phyloP scores from a whole-genome alignment of 1,284 basidiomycete species.

The Moniliella sp. region DNA sequence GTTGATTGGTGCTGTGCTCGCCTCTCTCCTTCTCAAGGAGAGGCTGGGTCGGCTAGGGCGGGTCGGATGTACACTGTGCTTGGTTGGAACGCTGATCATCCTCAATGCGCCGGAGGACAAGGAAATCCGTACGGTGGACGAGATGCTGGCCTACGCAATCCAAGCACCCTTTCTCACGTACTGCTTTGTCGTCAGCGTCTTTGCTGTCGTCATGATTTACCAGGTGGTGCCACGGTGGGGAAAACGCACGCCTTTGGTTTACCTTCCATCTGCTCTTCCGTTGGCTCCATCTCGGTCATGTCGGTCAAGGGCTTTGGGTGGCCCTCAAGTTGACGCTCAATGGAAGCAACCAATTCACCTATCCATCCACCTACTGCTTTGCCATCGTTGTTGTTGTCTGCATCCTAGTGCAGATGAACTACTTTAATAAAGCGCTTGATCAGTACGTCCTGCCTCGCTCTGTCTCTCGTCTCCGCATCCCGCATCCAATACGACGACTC shows the following conservation, averaged over 20 bases:
- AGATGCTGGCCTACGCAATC: constrained; percentile 69
- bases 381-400: constrained; percentile 60
- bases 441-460: constrained; percentile 49
- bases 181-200: constrained; percentile 59
- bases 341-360: constrained; percentile 84
- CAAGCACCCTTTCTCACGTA: constrained; percentile 57
- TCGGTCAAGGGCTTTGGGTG: constrained; percentile 88
- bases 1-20: constrained; percentile 57
- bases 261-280: constrained; percentile 79
- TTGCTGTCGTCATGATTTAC: constrained; percentile 60
- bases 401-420: constrained; percentile 91
- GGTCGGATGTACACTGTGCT: constrained; percentile 71
- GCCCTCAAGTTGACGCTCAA: constrained; percentile 81
- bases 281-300: constrained; percentile 68
- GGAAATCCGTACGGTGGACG: constrained; percentile 74
- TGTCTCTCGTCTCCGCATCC: neutral
- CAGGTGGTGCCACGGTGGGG: constrained; percentile 67
- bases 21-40: constrained; percentile 77
- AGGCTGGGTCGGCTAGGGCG: constrained; percentile 77
- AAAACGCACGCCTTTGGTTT: constrained; percentile 66
- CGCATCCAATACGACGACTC: too few species aligned
- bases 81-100: constrained; percentile 77
- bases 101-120: constrained; percentile 93
- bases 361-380: constrained; percentile 83
- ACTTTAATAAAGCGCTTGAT: constrained; percentile 95